A percentile compares a stretch with the other conserved stretches of the same genome.
Evolutionary conservation across 2,329 filamentous ascomycete genomes (phyloP).

Genomic region (Colletotrichum shisoi): DNA sequence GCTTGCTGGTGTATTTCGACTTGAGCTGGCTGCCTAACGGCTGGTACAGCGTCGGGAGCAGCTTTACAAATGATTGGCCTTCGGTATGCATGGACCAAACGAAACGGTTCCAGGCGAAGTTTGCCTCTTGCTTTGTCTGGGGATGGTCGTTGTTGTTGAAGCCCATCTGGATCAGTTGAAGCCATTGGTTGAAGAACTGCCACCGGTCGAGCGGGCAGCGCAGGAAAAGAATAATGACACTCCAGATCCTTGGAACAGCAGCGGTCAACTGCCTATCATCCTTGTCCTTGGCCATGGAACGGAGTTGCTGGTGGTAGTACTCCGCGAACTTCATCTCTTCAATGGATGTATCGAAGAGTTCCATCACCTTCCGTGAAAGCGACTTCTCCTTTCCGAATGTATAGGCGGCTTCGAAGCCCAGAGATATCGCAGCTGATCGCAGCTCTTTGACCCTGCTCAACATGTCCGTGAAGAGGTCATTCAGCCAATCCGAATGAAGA

Average conservation of each 20-base stretch:
- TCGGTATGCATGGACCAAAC: conserved; percentile 76
- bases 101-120: conserved; percentile 85
- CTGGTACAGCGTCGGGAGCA: conserved; percentile 63
- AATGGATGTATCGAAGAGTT: conserved; percentile 66
- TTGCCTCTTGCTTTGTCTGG: conserved; percentile 76
- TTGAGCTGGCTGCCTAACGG: conserved; percentile 75
- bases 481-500: conserved; percentile 77
- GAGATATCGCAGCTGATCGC: conserved; percentile 73
- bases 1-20: conserved; percentile 66
- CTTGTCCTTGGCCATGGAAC: conserved; percentile 71
- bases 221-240: conserved; percentile 79
- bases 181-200: conserved; percentile 76
- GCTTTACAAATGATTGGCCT: conserved; percentile 64
- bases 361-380: conserved; percentile 71
- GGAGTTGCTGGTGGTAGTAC: conserved; percentile 72
- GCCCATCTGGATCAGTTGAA: conserved; percentile 79
- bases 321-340: conserved; percentile 72
- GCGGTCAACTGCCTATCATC: conserved; percentile 60
- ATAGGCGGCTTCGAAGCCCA: conserved; percentile 76
- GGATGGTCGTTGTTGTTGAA: conserved; percentile 78
- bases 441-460: conserved; percentile 81
- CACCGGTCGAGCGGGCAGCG: conserved; percentile 72
- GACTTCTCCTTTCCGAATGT: conserved; percentile 73
- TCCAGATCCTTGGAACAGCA: conserved; percentile 88
- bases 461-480: conserved; percentile 82